Conservation (phyloP, 352 stramenopile species). For the Saprolegnia parasitica region DNA sequence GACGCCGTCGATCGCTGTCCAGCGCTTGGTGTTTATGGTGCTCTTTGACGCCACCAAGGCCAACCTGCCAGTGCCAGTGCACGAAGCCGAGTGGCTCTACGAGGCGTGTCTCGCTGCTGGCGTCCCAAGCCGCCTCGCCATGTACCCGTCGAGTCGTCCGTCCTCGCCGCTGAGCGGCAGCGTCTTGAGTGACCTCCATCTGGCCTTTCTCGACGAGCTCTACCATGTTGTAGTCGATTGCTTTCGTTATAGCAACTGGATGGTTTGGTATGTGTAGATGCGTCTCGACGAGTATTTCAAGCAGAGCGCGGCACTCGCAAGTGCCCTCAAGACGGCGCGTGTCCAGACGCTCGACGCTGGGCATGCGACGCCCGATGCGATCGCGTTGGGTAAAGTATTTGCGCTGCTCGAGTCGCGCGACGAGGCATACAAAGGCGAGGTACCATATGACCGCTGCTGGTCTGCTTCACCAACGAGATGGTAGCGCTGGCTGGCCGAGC, state of each 20-base stretch:
- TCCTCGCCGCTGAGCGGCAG: too few species aligned
- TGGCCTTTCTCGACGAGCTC: slow-evolving; percentile 5
- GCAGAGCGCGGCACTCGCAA: not conserved
- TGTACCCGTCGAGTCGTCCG: slow-evolving; percentile 1
- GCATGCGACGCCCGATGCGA: not conserved
- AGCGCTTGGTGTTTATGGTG: slow-evolving; percentile 20
- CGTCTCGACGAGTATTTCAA: slow-evolving; percentile 17
- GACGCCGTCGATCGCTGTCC: not conserved
- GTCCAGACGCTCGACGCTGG: not conserved
- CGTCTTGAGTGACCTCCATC: not conserved
- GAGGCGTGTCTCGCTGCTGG: not conserved
- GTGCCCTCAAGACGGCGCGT: not conserved
- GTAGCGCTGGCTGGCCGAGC: slow-evolving; percentile 23
- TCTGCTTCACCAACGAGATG: not conserved
- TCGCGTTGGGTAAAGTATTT: slow-evolving; percentile 2
- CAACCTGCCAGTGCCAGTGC: not conserved
- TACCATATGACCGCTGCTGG: not conserved
- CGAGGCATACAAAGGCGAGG: slow-evolving; percentile 20
- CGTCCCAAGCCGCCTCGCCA: not conserved
- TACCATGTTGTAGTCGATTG: not conserved
- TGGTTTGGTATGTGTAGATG: not conserved
- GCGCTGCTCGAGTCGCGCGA: not conserved
- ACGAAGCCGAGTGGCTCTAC: not conserved
- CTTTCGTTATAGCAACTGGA: not conserved
- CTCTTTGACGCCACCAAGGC: slow-evolving; percentile 17